phyloP scores from a whole-genome alignment of 2,329 filamentous ascomycete species.

The Taxawa tesnikishii region DNA sequence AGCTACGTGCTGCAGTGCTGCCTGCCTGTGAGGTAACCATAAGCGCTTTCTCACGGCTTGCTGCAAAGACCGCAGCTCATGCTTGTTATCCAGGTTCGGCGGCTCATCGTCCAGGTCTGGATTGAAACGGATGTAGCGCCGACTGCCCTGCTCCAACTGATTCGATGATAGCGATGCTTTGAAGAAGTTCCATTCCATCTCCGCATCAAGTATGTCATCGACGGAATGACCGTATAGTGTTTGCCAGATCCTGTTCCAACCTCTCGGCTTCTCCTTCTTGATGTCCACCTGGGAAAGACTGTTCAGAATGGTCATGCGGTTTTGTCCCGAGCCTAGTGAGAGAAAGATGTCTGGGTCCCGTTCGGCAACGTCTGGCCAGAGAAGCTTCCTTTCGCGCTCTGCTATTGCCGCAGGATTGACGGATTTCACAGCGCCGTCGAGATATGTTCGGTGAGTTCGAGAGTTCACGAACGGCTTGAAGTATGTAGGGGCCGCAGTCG shows the following conservation, averaged over 20 bases:
- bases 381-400: constrained; percentile 28
- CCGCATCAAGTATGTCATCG: constrained; percentile 23
- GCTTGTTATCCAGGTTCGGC: constrained; percentile 22
- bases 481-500: constrained; percentile 36
- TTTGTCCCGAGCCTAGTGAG: constrained; percentile 21
- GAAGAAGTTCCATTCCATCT: constrained; percentile 22
- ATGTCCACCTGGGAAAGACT: background rate
- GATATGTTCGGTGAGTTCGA: constrained; percentile 32
- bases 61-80: constrained; percentile 18
- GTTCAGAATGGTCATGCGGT: constrained; percentile 11
- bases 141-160: constrained; percentile 12
- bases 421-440: constrained; percentile 37
- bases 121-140: constrained; percentile 23
- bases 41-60: constrained; percentile 19
- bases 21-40: constrained; percentile 15
- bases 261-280: constrained; percentile 1
- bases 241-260: constrained; percentile 1
- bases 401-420: constrained; percentile 41
- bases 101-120: constrained; percentile 15
- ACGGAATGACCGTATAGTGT: constrained; percentile 9
- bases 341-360: constrained; percentile 20
- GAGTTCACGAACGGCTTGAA: constrained; percentile 41
- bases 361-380: constrained; percentile 20
- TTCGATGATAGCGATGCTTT: constrained; percentile 15
- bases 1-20: constrained; percentile 18